Evolutionary conservation across 2,329 filamentous ascomycete genomes (phyloP), one percentile per base, ranked within the genome.

Genomic region (Cladosporium sp.): DNA sequence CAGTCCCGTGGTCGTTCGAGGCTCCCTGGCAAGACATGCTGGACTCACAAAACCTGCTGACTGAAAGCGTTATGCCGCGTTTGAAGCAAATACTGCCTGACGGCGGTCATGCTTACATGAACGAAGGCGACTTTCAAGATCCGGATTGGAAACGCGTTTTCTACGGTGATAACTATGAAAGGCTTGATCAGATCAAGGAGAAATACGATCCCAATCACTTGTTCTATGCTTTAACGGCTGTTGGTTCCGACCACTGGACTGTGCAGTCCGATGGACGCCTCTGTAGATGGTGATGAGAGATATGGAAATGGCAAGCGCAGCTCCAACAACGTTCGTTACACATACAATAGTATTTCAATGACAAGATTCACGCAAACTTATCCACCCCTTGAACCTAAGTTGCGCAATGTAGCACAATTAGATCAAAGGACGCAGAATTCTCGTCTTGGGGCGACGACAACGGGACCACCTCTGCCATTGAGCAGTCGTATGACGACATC

Each of bases 151-250:
- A 73, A 60, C 46, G 66, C 31, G 65, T 66, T 1, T 76, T 74
- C 58, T 76, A 71, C 56, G 72, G 74, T 4, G 54, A 49, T 3
- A 75, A 73, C 54, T 75, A 74, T 46, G 56, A 55, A 1, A 61
- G 54, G 2, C 60, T 74, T 19, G 58, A 65, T 4, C 8, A 55
- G 7, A 61, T 76, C 28, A 75, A 76, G 66, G 56, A 61, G 9
- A 68, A 70, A 50, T 74, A 70, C 57, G 73, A 76, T 55, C 72
- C 72, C 7, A 4, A 65, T 0, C 63, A 65, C 38, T 57, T 73
- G 43, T 73, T 74, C 57, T 74, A 72, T 34, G 70, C 66, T 2
- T 54, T 66, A 13, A 71, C 68, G 55, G 70, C 64, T 3, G 71
- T 73, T 0, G 69, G 70, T 2, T 68, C 64, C 44, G 71, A 72